Percentiles rank a stretch among this genome's conserved stretches.
Evolutionary conservation across 208 protist genomes (phyloP).

Genomic region (Porcisia hertigi): DNA sequence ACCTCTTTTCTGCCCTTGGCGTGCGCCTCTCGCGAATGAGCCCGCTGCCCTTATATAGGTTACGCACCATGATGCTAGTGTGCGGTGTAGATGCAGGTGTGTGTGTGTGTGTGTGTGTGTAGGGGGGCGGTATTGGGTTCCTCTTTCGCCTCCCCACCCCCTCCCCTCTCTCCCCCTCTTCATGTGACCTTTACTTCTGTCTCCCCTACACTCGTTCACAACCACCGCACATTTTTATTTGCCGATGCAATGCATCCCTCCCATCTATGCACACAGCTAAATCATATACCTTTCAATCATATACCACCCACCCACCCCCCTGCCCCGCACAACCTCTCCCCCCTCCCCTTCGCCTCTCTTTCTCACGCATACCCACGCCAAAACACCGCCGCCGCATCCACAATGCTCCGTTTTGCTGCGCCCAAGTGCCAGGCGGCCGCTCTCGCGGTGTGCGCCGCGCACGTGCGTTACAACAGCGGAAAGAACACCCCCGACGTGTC

Average conservation of each 20-base stretch:
- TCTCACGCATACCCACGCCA: not conserved
- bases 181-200: no score
- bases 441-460: constrained; percentile 13
- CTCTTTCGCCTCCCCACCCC: not conserved
- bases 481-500: constrained; percentile 5
- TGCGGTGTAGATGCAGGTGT: not conserved
- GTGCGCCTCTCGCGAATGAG: not conserved
- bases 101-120: not conserved
- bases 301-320: no score
- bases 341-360: no score
- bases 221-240: no score
- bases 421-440: constrained; percentile 16
- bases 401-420: constrained; percentile 17
- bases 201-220: no score
- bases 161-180: not conserved
- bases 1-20: not conserved
- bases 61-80: not conserved
- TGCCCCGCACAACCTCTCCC: no score
- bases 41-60: not conserved
- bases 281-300: no score
- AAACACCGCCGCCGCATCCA: not conserved
- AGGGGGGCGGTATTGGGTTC: not conserved
- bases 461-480: constrained; percentile 19
- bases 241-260: no score
- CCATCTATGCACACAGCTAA: no score